These are phyloP conservation scores for Neocallimastix lanati DNA, from an alignment of 192 early-diverging fungal species.

Conservation along the genomic window DNA sequence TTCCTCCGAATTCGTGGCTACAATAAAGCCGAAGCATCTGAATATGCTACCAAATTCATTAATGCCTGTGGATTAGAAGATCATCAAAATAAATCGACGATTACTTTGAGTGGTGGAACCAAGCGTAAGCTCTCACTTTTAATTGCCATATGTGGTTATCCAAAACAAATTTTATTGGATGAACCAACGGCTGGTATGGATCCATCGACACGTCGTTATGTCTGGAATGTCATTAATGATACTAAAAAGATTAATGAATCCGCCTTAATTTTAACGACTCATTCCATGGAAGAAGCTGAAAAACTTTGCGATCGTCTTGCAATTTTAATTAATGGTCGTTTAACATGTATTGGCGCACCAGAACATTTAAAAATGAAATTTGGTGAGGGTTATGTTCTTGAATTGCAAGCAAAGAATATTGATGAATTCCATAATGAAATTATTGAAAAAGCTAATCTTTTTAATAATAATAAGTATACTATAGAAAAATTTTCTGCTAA, in stretches of 20 bases:
- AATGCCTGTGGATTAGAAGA: constrained; percentile 11
- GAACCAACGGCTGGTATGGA: constrained; percentile 21
- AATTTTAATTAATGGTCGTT: neutral
- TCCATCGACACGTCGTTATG: constrained; percentile 21
- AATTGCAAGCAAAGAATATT: neutral
- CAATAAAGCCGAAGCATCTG: constrained; percentile 4
- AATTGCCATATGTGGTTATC: constrained; percentile 5
- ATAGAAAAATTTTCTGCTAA: neutral
- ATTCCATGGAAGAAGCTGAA: neutral
- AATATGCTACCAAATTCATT: constrained; percentile 1
- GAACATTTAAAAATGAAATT: neutral
- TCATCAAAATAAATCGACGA: constrained; percentile 6
- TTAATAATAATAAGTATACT: neutral
- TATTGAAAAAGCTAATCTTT: neutral
- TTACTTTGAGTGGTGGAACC: constrained; percentile 8
- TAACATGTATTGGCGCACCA: neutral
- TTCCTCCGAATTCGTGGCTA: constrained; percentile 18
- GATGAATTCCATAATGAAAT: neutral
- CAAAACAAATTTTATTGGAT: constrained; percentile 10
- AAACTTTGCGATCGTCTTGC: neutral
- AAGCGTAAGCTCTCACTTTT: constrained; percentile 5
- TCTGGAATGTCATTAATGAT: constrained; percentile 23
- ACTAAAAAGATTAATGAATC: neutral
- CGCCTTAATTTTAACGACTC: neutral
- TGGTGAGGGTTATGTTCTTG: neutral